Evolutionary conservation across 225 moss, liverwort and hornwort species (phyloP).

Genomic region (Bryum argenteum): DNA sequence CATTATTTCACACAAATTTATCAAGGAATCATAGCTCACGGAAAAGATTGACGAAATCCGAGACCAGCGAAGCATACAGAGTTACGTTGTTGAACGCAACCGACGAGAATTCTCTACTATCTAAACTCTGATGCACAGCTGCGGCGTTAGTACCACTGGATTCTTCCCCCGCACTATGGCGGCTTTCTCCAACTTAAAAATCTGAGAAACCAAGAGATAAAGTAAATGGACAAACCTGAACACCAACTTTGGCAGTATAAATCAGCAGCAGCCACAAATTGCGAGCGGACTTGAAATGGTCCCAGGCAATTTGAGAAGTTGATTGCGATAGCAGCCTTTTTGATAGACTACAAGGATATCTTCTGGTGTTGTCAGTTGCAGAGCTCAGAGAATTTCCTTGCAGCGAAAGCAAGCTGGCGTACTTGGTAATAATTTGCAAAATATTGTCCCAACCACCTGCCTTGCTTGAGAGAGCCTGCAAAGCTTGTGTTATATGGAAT

Average conservation of each 20-base stretch:
- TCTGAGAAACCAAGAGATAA: constrained; percentile 23
- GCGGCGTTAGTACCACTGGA: constrained; percentile 20
- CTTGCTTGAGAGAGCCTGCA: constrained; percentile 59
- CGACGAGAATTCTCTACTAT: constrained; percentile 10
- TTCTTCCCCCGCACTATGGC: constrained; percentile 5
- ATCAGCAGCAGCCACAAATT: constrained; percentile 77
- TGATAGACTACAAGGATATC: constrained; percentile 51
- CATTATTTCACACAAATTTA: background rate
- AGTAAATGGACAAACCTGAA: constrained; percentile 54
- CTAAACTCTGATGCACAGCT: constrained; percentile 19
- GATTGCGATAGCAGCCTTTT: constrained; percentile 82
- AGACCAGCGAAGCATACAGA: constrained; percentile 6
- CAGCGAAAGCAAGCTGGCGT: constrained; percentile 58
- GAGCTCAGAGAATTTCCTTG: constrained; percentile 45
- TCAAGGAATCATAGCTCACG: background rate
- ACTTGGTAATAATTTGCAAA: constrained; percentile 70
- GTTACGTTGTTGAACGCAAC: constrained; percentile 6
- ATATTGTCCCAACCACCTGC: constrained; percentile 83
- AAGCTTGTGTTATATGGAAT: constrained; percentile 55
- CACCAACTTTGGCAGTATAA: constrained; percentile 77
- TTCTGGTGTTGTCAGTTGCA: constrained; percentile 33
- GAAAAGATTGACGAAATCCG: constrained; percentile 2
- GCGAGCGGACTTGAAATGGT: constrained; percentile 78
- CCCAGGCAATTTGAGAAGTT: constrained; percentile 78
- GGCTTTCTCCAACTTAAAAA: constrained; percentile 15